Evolutionary conservation across 2,329 filamentous ascomycete species (phyloP), one percentile per base, ranked within the genome.

Genomic region (Aspergillus sp.): DNA sequence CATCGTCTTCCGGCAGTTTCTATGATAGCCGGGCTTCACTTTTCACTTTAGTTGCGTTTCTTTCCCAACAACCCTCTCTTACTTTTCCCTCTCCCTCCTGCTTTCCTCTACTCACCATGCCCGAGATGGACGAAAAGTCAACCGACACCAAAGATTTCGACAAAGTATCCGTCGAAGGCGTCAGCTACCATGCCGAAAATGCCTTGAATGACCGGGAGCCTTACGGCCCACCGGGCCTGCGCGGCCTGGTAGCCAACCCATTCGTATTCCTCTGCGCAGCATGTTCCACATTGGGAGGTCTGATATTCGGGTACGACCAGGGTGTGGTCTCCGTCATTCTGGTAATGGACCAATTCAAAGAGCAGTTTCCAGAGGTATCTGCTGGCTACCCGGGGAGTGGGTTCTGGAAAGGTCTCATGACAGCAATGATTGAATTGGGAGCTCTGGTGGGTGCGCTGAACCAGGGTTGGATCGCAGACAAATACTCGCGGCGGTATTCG

Each of bases 391-490:
- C 60, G 5, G 65, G 65, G 4, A 60, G 64, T 4, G 66, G 67
- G 0, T 71, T 71, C 48, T 68, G 63, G 58, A 71, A 70, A 48
- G 68, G 68, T n/a, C 48, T 71, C 51, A 64, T 78, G 64, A 78
- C 75, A 6, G 75, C 75, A 3, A 78, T 78, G 74, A 72, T 79
- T 43, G 73, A 78, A 49, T 53, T 78, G 19, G 75, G 76, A n/a
- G 76, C 75, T 6, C 59, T 77, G 12, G 43, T 71, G 3, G 68
- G 71, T 44, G 71, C 71, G 3, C 45, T 74, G 19, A 73, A 71
- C 34, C 67, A 72, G 47, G 72, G 71, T 4, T 78, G 70, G 63
- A 66, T 77, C 33, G 75, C 75, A 1, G 76, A 79, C 50, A 73
- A 69, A 52, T 69, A 77, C 33, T 77, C 73, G 4, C 64, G 76